These are phyloP conservation scores for Phytophthora constricta DNA, from an alignment of 352 stramenopile species.

Conservation along the genomic window DNA sequence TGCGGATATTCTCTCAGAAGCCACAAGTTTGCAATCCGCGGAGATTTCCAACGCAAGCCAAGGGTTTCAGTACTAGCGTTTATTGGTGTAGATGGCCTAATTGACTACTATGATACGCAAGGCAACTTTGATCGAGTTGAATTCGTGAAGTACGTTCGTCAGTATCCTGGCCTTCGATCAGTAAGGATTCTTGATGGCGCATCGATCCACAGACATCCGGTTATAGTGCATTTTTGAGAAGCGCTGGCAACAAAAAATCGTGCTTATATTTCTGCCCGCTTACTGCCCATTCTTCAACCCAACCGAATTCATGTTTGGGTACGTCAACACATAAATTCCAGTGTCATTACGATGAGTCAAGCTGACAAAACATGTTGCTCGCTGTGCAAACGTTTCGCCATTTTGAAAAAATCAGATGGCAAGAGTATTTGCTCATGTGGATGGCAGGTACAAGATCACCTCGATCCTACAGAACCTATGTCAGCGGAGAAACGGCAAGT, in stretches of 20 bases:
- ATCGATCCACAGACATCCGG: slow-evolving; percentile 29
- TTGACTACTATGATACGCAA: slow-evolving; percentile 31
- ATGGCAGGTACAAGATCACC: slow-evolving; percentile 4
- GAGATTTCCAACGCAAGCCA: slow-evolving; percentile 33
- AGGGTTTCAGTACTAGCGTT: slow-evolving; percentile 28
- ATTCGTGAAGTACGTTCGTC: slow-evolving; percentile 26
- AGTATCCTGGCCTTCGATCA: slow-evolving; percentile 31
- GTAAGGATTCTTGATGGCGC: slow-evolving; percentile 44
- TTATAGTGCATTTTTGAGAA: slow-evolving; percentile 39
- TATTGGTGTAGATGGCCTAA: slow-evolving; percentile 22
- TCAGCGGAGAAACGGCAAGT: background rate
- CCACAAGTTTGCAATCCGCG: slow-evolving; percentile 23
- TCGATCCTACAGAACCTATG: slow-evolving; percentile 12
- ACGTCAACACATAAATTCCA: slow-evolving; percentile 11
- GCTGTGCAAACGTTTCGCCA: slow-evolving; percentile 8
- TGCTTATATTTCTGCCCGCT: slow-evolving; percentile 31
- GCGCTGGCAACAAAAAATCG: slow-evolving; percentile 31
- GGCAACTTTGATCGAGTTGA: slow-evolving; percentile 36
- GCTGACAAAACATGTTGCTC: background rate
- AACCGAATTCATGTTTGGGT: slow-evolving; percentile 37
- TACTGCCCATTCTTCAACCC: slow-evolving; percentile 45
- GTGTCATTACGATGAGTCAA: slow-evolving; percentile 20
- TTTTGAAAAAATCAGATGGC: slow-evolving; percentile 10
- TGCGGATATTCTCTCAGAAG: slow-evolving; percentile 29
- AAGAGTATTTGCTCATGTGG: slow-evolving; percentile 13